Base-by-base conservation (phyloP, 2,329 filamentous ascomycete species). In the Arthrobotrys pseudoclavata region DNA sequence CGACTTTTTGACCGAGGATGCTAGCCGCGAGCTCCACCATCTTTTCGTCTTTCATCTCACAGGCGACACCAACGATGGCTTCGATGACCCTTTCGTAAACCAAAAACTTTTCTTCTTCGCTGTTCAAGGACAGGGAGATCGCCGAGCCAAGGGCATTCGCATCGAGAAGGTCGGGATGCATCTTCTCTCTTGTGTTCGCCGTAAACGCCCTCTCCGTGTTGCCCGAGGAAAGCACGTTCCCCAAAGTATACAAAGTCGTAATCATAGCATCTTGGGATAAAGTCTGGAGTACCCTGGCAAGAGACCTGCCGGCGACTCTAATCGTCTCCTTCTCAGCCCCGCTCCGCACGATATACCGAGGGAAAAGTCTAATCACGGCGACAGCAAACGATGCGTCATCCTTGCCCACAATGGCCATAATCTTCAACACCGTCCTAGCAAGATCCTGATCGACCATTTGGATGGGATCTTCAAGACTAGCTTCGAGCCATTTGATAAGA, bases 1-100 rank as follows among this genome's bases (percentile, higher is more conserved):
- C 91, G 72, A 98, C 89, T 84, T 99, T 98, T 82, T 99, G 96
- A n/a, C 97, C 85, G 24, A 99, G 89, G 90, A 99, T 97, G 0
- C 94, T 96, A 81, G 97, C 92, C 1, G 94, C 95, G 64, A 99
- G 86, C 4, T 94, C 94, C 5, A 92, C 96, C 67, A 99, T 97
- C 84, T 97, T 97, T 76, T 93, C 90, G 81, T 99, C 94, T 57
- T 91, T 88, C 82, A 91, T 94, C 71, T 89, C 90, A 22, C 88
- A 89, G 0, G 96, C 93, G 82, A 99, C 93, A n/a, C 90, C 91
- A 71, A 96, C 95, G 78, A 99, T 95, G 0, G 95, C 93, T 82
- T 96, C 91, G n/a, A 98, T 90, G n/a, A 98, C 91, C 79, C 95
- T 96, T 40, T 90, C 89, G 82, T 96, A 94, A 0, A 94, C 90